phyloP scores from a whole-genome alignment of 2,329 filamentous ascomycete genomes.

The Colletotrichum musae region DNA sequence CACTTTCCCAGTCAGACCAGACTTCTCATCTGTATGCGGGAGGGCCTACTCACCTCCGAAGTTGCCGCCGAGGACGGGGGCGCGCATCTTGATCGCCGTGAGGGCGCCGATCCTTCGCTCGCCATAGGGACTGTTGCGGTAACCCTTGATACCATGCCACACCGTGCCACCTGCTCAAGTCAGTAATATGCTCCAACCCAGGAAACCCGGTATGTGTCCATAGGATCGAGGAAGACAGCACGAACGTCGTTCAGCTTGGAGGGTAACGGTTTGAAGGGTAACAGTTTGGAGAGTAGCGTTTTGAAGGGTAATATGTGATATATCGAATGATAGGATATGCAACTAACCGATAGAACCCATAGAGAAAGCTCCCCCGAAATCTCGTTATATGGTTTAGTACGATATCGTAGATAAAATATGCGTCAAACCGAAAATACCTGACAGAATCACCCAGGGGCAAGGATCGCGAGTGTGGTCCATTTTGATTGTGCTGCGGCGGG shows the following conservation, averaged over 20 bases:
- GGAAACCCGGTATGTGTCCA: no score
- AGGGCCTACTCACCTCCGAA: slow-evolving; percentile 98
- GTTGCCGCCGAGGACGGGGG: slow-evolving; percentile 96
- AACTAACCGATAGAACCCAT: slow-evolving; percentile 83
- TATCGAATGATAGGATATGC: no score
- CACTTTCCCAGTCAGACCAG: neutral
- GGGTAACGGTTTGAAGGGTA: neutral
- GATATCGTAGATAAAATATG: no score
- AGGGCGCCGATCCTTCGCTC: slow-evolving; percentile 96
- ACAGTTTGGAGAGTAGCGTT: no score
- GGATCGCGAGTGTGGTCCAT: slow-evolving; percentile 99
- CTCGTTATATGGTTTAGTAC: slow-evolving; percentile 51
- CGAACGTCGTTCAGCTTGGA: neutral
- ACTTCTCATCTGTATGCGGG: slow-evolving; percentile 51
- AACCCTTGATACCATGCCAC: slow-evolving; percentile 98
- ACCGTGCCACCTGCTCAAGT: slow-evolving; percentile 75
- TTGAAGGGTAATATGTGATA: no score
- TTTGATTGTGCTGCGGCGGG: slow-evolving; percentile 35
- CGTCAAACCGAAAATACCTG: no score
- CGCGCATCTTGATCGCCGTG: slow-evolving; percentile 97
- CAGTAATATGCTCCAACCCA: no score
- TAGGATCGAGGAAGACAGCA: slow-evolving; percentile 61
- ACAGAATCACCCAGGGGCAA: slow-evolving; percentile 93
- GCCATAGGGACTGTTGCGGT: slow-evolving; percentile 90
- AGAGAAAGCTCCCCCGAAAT: slow-evolving; percentile 96